Conservation (phyloP, 371 early-diverging fungal species). For the Mucor racemosus region DNA sequence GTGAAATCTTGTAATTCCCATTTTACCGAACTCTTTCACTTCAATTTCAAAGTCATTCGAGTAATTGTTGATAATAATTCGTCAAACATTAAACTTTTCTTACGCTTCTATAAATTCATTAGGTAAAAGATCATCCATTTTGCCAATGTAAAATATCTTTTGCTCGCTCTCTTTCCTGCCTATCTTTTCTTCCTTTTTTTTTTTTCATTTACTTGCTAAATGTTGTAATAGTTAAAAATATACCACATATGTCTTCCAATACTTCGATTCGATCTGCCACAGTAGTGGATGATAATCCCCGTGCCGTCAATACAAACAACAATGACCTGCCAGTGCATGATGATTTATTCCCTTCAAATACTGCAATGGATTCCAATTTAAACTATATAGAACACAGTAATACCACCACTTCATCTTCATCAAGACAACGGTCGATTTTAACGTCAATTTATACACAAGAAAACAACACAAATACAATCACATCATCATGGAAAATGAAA, state of each 20-base stretch:
- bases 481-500: constrained; percentile 28
- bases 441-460: constrained; percentile 16
- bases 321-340: not conserved
- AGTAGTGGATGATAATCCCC: not conserved
- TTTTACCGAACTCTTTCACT: constrained; percentile 7
- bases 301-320: not conserved
- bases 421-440: constrained; percentile 1
- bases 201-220: not conserved
- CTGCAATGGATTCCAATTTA: constrained; percentile 7
- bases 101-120: not conserved
- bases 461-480: not conserved
- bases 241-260: not conserved
- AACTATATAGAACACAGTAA: not conserved
- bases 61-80: not conserved
- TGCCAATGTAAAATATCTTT: not conserved
- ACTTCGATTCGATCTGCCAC: not conserved
- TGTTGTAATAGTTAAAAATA: not conserved
- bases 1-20: not conserved
- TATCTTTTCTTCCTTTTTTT: not conserved
- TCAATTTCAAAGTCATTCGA: not conserved
- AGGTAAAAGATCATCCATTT: not conserved
- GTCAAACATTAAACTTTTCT: constrained; percentile 1
- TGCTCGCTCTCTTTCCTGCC: too few relatives aligned
- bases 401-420: not conserved
- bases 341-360: constrained; percentile 9